Base-by-base conservation (phyloP, 1,284 basidiomycete species). In the Trametes versicolor region DNA sequence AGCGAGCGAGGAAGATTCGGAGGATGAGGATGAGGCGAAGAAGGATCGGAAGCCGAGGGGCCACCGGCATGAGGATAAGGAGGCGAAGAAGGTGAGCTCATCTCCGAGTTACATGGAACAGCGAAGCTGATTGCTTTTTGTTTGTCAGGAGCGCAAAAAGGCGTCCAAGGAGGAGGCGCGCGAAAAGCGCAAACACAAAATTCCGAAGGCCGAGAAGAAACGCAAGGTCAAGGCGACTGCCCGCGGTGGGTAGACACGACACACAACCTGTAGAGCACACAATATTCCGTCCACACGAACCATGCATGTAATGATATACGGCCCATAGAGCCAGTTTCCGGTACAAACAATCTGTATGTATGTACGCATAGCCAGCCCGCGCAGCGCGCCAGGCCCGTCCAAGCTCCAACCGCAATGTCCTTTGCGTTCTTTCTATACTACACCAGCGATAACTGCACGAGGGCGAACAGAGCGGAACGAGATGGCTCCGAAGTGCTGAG, bases 191-290 rank as follows among this genome's bases (percentile, higher is more conserved):
- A 94, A 96, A 78, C 83, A 87, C 70, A 98, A 98, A 81, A 95
- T 98, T 84, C 93, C 95, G 58, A 98, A 98, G 78, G 87, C 90
- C 45, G 95, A 97, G 79, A 98, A 98, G 83, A 93, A 94, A 79
- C 85, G 89, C 55, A 86, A 87, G 69, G 85, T 98, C 70, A 97
- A 95, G 79, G 83, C 82, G 71, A 75, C 81, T 29, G 75, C 77
- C 21, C 73, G 75, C 15, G 71, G 66, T 60, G 64, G 70, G 12
- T 72, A 58, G 57, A 63, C 41, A 29, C 27, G 12, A 2, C 49
- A 15, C 27, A 4, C 19, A 29, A 15, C 5, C 13, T 9, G 15
- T 32, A 29, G 49, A 32, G 23, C 25, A 10, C 23, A 17, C 27
- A n/a, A n/a, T n/a, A 29, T 27, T 29, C 27, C 12, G 3, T 25